These are phyloP conservation scores for Herpetomonas samuelpessoai DNA, from an alignment of 208 protist species.

Conservation along the genomic window DNA sequence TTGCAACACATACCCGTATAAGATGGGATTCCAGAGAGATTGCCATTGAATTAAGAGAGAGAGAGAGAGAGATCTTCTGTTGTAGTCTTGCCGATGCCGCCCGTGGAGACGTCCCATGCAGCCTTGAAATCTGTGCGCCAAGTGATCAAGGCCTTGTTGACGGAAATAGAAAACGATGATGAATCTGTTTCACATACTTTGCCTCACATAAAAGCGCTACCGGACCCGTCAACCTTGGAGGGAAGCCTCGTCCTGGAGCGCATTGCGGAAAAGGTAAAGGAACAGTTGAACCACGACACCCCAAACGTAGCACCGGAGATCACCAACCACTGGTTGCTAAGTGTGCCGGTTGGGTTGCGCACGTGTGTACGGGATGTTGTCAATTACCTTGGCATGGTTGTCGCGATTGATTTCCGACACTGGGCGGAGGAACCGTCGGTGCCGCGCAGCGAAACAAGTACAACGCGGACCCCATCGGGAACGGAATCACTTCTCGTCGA, in stretches of 20 bases:
- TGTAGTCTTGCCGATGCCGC: too few species aligned
- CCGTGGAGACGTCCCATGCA: too few species aligned
- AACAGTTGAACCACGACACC: background rate
- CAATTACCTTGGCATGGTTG: slow-evolving; percentile 77
- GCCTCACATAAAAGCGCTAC: background rate
- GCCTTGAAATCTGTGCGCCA: background rate
- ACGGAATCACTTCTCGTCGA: too few species aligned
- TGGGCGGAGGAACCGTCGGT: slow-evolving; percentile 47
- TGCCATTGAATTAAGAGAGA: too few species aligned
- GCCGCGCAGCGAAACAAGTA: background rate
- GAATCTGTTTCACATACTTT: background rate
- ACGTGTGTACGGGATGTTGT: slow-evolving; percentile 29
- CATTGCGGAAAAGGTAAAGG: background rate
- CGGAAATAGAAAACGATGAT: background rate
- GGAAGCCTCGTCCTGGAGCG: background rate
- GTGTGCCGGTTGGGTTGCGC: slow-evolving; percentile 43
- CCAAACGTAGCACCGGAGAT: background rate
- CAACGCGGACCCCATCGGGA: too few species aligned
- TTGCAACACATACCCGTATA: too few species aligned
- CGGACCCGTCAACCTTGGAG: background rate
- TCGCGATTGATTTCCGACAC: slow-evolving; percentile 86
- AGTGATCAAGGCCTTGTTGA: background rate
- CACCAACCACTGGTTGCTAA: slow-evolving; percentile 41
- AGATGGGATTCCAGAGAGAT: too few species aligned
- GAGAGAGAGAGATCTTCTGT: too few species aligned